phyloP scores from a whole-genome alignment of 73 alveolate species.

The Blepharisma stoltei region DNA sequence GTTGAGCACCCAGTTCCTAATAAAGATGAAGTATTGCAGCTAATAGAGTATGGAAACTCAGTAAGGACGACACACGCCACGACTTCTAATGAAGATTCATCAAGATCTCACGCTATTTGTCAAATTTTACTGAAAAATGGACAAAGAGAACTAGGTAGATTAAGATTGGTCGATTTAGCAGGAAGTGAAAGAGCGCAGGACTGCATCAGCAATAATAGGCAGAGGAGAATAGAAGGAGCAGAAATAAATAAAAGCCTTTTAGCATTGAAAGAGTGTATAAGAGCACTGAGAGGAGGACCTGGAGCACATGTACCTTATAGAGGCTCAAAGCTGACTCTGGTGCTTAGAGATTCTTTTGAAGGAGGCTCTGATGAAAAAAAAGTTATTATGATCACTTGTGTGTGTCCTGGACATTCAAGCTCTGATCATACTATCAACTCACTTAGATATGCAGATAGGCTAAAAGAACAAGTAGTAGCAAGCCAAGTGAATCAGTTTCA shows the following conservation, averaged over 20 bases:
- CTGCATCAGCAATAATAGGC: constrained; percentile 84
- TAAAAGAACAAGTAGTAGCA: constrained; percentile 59
- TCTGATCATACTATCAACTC: constrained; percentile 97
- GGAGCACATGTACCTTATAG: constrained; percentile 98
- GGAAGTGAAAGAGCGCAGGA: constrained; percentile 99
- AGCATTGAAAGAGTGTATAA: constrained; percentile 96
- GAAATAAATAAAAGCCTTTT: constrained; percentile 94
- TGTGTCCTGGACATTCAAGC: constrained; percentile 92
- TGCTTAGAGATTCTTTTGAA: constrained; percentile 93
- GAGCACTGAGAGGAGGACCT: constrained; percentile 87
- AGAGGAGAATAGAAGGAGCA: constrained; percentile 97
- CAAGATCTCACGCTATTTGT: constrained; percentile 96
- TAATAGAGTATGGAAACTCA: constrained; percentile 87
- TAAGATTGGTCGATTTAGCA: constrained; percentile 90
- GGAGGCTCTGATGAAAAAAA: constrained; percentile 78
- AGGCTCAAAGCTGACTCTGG: constrained; percentile 97
- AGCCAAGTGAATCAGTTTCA: constrained; percentile 38
- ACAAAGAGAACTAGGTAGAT: constrained; percentile 76
- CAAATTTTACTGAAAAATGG: constrained; percentile 72
- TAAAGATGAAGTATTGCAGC: constrained; percentile 78
- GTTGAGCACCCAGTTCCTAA: constrained; percentile 80
- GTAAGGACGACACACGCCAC: constrained; percentile 95
- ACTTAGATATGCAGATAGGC: constrained; percentile 78
- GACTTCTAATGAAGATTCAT: constrained; percentile 93
- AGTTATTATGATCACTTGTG: constrained; percentile 96